Conservation (phyloP, 2,329 filamentous ascomycete genomes). For the Fusarium haematococcum region DNA sequence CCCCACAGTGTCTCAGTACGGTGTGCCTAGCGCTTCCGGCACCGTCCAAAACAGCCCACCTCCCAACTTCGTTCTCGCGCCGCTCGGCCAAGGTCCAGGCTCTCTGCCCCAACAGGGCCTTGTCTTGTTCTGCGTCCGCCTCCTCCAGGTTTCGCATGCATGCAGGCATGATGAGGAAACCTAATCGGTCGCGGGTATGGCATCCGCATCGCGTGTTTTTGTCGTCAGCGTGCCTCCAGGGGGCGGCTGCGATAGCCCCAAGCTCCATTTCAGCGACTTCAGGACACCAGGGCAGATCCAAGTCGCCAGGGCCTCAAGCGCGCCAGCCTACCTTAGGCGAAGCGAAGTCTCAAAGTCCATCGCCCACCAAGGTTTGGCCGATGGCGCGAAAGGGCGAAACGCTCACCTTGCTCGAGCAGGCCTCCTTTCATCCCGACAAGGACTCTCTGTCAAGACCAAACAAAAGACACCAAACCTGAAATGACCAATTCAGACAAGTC, state of each 20-base stretch:
- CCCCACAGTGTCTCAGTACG: slow-evolving; percentile 38
- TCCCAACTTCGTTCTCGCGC: slow-evolving; percentile 22
- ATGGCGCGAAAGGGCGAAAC: slow-evolving; percentile 33
- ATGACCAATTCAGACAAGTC: slow-evolving; percentile 29
- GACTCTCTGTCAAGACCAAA: not conserved
- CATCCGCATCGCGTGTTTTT: slow-evolving; percentile 45
- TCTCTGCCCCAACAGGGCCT: slow-evolving; percentile 13
- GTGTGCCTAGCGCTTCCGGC: slow-evolving; percentile 8
- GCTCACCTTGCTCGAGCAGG: slow-evolving; percentile 20
- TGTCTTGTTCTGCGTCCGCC: slow-evolving; percentile 24
- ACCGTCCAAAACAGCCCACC: slow-evolving; percentile 33
- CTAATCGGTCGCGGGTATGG: slow-evolving; percentile 42
- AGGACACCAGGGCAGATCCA: slow-evolving; percentile 10
- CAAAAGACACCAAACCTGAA: slow-evolving; percentile 26
- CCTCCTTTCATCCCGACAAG: slow-evolving; percentile 15
- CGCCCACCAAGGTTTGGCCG: slow-evolving; percentile 22
- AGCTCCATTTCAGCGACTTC: slow-evolving; percentile 20
- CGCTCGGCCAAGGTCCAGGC: slow-evolving; percentile 33
- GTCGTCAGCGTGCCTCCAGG: slow-evolving; percentile 41
- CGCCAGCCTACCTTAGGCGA: slow-evolving; percentile 14
- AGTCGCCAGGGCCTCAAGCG: slow-evolving; percentile 12
- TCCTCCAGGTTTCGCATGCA: slow-evolving; percentile 45
- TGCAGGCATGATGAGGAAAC: slow-evolving; percentile 41
- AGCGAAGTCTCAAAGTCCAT: slow-evolving; percentile 25
- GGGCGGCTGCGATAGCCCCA: slow-evolving; percentile 25